These are phyloP conservation scores for Spergularia marina DNA, from an alignment of 148 eudicot species.

Conservation along the genomic window DNA sequence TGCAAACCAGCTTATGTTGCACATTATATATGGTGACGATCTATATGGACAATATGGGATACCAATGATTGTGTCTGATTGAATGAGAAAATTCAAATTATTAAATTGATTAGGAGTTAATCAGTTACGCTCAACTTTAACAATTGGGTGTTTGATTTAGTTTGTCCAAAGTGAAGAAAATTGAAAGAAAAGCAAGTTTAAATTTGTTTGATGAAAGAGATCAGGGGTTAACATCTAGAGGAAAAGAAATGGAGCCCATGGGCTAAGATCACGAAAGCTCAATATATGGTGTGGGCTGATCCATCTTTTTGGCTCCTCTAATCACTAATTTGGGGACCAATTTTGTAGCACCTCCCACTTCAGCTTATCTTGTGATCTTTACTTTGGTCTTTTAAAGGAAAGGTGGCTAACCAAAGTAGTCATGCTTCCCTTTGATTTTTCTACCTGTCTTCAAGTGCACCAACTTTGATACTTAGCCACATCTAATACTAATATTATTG, in stretches of 20 bases:
- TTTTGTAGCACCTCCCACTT: background rate
- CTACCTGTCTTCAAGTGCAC: background rate
- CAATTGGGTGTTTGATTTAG: background rate
- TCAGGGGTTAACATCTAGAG: background rate
- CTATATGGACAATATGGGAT: too few species aligned
- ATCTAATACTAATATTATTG: background rate
- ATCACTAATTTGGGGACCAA: slow-evolving; percentile 7
- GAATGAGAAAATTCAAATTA: too few species aligned
- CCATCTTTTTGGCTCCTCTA: background rate
- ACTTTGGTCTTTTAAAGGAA: background rate
- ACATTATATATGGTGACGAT: too few species aligned
- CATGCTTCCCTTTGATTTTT: slow-evolving; percentile 1
- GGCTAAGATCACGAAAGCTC: slow-evolving; percentile 6
- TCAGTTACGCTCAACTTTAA: too few species aligned
- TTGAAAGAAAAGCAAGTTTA: background rate
- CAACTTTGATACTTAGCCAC: slow-evolving; percentile 7
- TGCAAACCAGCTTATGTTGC: too few species aligned
- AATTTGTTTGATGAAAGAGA: background rate
- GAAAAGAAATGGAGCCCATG: slow-evolving; percentile 7
- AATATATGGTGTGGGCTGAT: slow-evolving; percentile 10
- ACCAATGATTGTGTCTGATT: too few species aligned
- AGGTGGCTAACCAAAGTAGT: background rate
- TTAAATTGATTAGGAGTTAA: too few species aligned
- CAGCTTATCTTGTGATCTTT: background rate
- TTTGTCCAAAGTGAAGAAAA: too few species aligned